Evolutionary conservation across 225 moss, liverwort and hornwort species (phyloP).

Genomic region (Sphagnum tenellum): DNA sequence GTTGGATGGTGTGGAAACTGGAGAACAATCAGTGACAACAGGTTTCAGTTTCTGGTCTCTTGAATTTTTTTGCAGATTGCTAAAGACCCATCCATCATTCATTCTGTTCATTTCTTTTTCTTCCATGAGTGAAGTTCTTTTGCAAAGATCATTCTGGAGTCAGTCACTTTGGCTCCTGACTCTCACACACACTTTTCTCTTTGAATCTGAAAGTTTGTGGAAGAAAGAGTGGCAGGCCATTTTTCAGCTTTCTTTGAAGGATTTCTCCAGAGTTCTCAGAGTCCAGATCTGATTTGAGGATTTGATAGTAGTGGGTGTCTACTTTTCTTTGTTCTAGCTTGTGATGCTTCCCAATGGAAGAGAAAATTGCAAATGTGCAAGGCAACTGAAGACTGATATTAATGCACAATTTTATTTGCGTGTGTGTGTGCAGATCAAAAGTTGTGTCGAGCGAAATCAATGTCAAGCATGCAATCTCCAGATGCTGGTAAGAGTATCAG

Average conservation of each 20-base stretch:
- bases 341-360: background rate
- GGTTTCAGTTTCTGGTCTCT: too few species aligned
- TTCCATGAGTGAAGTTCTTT: conserved; percentile 6
- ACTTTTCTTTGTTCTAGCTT: background rate
- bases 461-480: conserved; percentile 21
- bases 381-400: background rate
- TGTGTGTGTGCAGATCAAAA: conserved; percentile 12
- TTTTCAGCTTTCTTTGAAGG: too few species aligned
- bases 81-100: too few species aligned
- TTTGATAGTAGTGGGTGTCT: background rate
- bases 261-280: too few species aligned
- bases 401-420: background rate
- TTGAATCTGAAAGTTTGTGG: background rate
- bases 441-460: conserved; percentile 22
- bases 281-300: background rate
- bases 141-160: background rate
- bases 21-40: too few species aligned
- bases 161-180: background rate
- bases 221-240: background rate
- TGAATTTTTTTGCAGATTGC: too few species aligned
- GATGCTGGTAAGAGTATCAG: conserved; percentile 7
- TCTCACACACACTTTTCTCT: background rate
- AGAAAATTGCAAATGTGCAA: too few species aligned
- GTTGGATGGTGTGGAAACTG: background rate
- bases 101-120: too few species aligned